Percentiles rank a stretch among this genome's conserved stretches.
phyloP scores from a whole-genome alignment of 805 yeast genomes.

The Yamadazyma philogaea region DNA sequence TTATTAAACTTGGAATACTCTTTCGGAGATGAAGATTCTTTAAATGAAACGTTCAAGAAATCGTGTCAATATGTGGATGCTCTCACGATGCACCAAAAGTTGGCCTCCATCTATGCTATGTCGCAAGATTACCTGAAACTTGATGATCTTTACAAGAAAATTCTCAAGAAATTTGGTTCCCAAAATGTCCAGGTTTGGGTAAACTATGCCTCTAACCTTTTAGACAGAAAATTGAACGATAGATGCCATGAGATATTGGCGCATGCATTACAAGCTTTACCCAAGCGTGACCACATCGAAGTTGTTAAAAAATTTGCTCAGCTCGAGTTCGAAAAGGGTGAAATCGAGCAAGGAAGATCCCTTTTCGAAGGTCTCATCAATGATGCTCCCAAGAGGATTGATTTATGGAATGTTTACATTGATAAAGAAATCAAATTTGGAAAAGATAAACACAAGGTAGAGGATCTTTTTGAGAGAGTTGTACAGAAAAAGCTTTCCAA shows the following conservation, averaged over 20 bases:
- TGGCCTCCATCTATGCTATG: slow-evolving; percentile 69
- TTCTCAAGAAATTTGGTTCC: slow-evolving; percentile 71
- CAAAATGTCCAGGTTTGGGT: slow-evolving; percentile 74
- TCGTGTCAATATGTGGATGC: slow-evolving; percentile 93
- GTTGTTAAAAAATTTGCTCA: slow-evolving; percentile 86
- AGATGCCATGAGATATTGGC: slow-evolving; percentile 73
- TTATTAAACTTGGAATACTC: slow-evolving; percentile 88
- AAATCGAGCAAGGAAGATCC: slow-evolving; percentile 91
- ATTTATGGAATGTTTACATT: slow-evolving; percentile 91
- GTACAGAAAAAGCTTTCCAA: slow-evolving; percentile 62
- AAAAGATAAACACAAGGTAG: slow-evolving; percentile 63
- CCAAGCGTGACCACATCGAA: slow-evolving; percentile 72
- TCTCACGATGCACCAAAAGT: slow-evolving; percentile 71
- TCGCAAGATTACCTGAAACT: slow-evolving; percentile 74
- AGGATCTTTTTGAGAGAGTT: slow-evolving; percentile 80
- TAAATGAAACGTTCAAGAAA: slow-evolving; percentile 77
- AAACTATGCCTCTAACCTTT: slow-evolving; percentile 70
- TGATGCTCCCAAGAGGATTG: slow-evolving; percentile 88
- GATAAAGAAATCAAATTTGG: slow-evolving; percentile 81
- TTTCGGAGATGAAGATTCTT: slow-evolving; percentile 81
- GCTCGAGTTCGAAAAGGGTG: slow-evolving; percentile 83
- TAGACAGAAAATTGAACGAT: slow-evolving; percentile 54
- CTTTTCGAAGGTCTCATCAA: slow-evolving; percentile 88
- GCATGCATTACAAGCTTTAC: slow-evolving; percentile 65
- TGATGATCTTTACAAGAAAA: slow-evolving; percentile 58